A percentile compares a stretch with the other conserved stretches of the same genome.
Evolutionary conservation across 192 early-diverging fungal species (phyloP).

Genomic region (Backusella macrospora): DNA sequence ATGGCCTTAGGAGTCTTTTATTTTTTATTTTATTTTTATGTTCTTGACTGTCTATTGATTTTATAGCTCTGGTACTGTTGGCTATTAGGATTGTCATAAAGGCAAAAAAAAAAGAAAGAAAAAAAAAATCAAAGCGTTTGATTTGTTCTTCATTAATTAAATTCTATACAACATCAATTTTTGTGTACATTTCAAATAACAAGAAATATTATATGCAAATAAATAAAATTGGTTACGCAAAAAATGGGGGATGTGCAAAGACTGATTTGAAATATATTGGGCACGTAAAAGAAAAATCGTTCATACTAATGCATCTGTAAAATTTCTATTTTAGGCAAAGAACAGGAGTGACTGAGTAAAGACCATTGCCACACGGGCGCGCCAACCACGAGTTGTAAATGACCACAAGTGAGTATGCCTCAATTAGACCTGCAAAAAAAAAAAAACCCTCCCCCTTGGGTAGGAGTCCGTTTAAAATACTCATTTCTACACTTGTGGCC

Average conservation of each 20-base stretch:
- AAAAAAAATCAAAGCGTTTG: background rate
- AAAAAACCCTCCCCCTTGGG: background rate
- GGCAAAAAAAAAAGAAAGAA: background rate
- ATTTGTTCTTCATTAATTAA: too few species aligned
- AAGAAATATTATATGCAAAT: background rate
- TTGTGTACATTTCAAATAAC: background rate
- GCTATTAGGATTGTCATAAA: background rate
- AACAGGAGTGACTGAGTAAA: background rate
- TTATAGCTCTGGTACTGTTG: background rate
- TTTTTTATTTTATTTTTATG: background rate
- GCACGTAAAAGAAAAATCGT: conserved; percentile 2
- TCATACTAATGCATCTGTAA: background rate
- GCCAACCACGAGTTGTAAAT: conserved; percentile 10
- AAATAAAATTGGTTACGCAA: conserved; percentile 1
- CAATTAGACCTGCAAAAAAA: background rate
- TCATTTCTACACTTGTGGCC: conserved; percentile 12
- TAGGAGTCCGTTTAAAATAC: conserved; percentile 11
- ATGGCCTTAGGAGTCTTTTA: background rate
- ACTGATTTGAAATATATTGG: conserved; percentile 15
- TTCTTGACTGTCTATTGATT: background rate
- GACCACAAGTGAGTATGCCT: background rate
- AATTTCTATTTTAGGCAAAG: conserved; percentile 9
- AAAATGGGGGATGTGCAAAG: conserved; percentile 12
- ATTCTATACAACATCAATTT: too few species aligned
- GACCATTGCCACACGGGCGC: conserved; percentile 7